Evolutionary conservation across 768 basidiomycete species (phyloP).

Genomic region (Tricholoma hemisulphureum): DNA sequence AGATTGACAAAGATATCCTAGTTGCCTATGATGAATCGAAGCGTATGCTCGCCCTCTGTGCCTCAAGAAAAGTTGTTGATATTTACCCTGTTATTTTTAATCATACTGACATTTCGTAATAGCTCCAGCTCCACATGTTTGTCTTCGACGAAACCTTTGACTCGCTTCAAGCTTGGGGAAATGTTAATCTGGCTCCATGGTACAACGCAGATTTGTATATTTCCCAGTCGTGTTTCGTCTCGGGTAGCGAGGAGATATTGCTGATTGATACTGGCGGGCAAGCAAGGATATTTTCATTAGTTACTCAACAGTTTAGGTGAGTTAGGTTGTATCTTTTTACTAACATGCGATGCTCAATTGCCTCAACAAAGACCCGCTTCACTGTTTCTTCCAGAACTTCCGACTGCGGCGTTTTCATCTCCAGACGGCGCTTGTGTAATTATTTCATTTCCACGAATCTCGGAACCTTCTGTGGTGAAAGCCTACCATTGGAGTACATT

Average conservation of each 20-base stretch:
- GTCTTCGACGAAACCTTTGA: slow-evolving; percentile 44
- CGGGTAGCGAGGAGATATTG: slow-evolving; percentile 51
- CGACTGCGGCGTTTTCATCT: slow-evolving; percentile 41
- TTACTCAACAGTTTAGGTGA: slow-evolving; percentile 54
- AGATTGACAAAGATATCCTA: slow-evolving; percentile 44
- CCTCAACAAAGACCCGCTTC: slow-evolving; percentile 40
- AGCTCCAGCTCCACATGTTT: slow-evolving; percentile 45
- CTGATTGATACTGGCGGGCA: slow-evolving; percentile 44
- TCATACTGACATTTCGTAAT: neutral
- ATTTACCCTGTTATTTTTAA: neutral
- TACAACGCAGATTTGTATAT: slow-evolving; percentile 33
- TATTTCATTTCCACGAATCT: slow-evolving; percentile 22
- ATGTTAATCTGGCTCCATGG: slow-evolving; percentile 43
- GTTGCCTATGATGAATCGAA: slow-evolving; percentile 53
- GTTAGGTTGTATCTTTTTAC: neutral
- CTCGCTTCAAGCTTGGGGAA: slow-evolving; percentile 42
- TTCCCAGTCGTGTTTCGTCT: slow-evolving; percentile 41
- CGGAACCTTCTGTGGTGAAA: slow-evolving; percentile 19
- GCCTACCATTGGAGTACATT: slow-evolving; percentile 59
- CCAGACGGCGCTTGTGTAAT: slow-evolving; percentile 57
- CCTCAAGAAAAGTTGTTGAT: slow-evolving; percentile 34
- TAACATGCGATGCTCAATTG: neutral
- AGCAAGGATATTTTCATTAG: slow-evolving; percentile 52
- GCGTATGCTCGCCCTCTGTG: slow-evolving; percentile 46
- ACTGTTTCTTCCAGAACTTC: slow-evolving; percentile 35